A percentile compares a stretch with the other conserved stretches of the same genome.
phyloP scores from a whole-genome alignment of 75 land plant genomes.

The Chamaecyparis obtusa region DNA sequence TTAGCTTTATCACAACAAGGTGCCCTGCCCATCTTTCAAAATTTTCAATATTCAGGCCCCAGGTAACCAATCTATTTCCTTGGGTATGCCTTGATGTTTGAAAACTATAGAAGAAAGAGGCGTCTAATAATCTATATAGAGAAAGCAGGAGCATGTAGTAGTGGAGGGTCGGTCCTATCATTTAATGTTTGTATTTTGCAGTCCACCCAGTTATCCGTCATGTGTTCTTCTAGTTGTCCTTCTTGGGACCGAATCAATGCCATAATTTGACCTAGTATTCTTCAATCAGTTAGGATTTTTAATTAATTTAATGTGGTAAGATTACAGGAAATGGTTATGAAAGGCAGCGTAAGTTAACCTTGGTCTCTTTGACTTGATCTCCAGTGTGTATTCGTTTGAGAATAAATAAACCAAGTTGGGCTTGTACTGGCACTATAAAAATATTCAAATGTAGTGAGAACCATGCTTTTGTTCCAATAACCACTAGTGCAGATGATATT shows the following conservation, averaged over 20 bases:
- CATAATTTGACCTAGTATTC: neutral
- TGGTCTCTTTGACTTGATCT: too few relatives aligned
- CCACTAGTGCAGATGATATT: too few relatives aligned
- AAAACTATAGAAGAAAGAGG: neutral
- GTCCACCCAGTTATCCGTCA: neutral
- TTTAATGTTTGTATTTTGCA: neutral
- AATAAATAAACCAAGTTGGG: too few relatives aligned
- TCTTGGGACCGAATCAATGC: neutral
- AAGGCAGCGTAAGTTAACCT: too few relatives aligned
- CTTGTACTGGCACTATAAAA: too few relatives aligned
- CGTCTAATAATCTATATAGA: neutral
- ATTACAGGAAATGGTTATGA: too few relatives aligned
- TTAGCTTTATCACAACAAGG: conserved; percentile 39
- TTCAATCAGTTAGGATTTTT: neutral
- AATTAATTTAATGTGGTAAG: too few relatives aligned
- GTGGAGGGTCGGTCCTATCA: neutral
- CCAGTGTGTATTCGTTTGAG: too few relatives aligned
- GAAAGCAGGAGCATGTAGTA: neutral
- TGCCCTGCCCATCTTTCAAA: conserved; percentile 33
- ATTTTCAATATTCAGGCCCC: neutral
- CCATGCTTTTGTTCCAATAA: too few relatives aligned
- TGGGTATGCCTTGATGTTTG: too few relatives aligned
- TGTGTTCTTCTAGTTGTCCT: conserved; percentile 4
- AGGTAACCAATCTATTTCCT: neutral
- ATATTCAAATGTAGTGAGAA: too few relatives aligned